Base-by-base conservation (phyloP, 768 basidiomycete species). In the Rhizopogon salebrosus region DNA sequence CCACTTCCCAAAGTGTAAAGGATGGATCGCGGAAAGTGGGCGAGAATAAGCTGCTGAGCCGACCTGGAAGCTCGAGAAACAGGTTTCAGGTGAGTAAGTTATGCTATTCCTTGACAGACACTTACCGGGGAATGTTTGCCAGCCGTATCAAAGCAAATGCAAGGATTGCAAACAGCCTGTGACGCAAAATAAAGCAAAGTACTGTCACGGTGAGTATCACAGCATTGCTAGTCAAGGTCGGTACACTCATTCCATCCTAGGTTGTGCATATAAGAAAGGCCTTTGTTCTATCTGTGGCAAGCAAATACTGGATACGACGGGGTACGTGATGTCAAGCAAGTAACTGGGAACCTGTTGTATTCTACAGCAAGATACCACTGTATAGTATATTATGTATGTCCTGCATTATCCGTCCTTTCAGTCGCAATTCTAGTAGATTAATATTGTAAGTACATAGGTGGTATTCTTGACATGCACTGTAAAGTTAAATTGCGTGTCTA, bases 261-360 rank as follows among this genome's bases (percentile, higher is more conserved):
- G 91, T 27, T 93, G 90, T 65, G 91, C 90, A 20, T 92, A 86
- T 71, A 91, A 86, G 75, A 89, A 89, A 63, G 91, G 91, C 11
- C 67, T 89, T 36, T 93, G 91, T 61, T 82, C 89, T 41, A 92
- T 92, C 72, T 93, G 91, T 59, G 91, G 91, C 58, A 92, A 91
- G 64, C 75, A 85, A 64, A 89, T 93, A 54, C 76, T 92, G 26
- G 90, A 93, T 66, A 93, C 88, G 7, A 80, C 82, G 6, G 83
- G 87, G 60, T 92, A 92, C 65, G 80, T 79, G 48, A 93, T 93
- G 90, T 89, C 89, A 22, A 82, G 80, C 73, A 92, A 92, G 69
- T 92, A 75, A 72, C 13, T 11, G 27, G 14, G 13, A 46, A 46
- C 8, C 20, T 13, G 29, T 18, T 31, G 29, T 46, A 29, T 46